Evolutionary conservation across 164 flowering plant genomes (phyloP).

Genomic region (Platanus orientalis): DNA sequence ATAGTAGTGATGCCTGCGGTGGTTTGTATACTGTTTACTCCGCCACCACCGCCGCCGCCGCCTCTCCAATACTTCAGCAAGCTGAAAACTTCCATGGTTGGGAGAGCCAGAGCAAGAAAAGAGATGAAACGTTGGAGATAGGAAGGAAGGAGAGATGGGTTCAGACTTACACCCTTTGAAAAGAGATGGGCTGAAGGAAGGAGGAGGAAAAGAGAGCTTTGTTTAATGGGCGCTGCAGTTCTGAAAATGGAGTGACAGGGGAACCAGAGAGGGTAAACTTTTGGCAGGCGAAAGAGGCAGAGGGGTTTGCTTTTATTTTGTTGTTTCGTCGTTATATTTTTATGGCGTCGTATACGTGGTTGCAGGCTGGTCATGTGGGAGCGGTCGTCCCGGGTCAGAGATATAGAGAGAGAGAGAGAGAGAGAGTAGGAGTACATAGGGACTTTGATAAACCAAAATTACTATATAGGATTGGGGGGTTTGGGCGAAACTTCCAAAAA

Average conservation of each 20-base stretch:
- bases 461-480: background rate
- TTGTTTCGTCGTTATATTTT: conserved; percentile 3
- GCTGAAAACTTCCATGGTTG: conserved; percentile 92
- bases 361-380: conserved; percentile 33
- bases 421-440: background rate
- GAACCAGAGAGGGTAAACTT: conserved; percentile 8
- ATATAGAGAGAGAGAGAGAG: conserved; percentile 3
- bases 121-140: too few relatives aligned
- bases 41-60: conserved; percentile 18
- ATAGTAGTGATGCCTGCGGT: conserved; percentile 20
- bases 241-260: conserved; percentile 20
- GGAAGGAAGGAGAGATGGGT: background rate
- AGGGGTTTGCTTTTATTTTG: conserved; percentile 9
- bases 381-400: conserved; percentile 10
- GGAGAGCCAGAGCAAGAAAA: conserved; percentile 73
- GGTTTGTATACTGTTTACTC: conserved; percentile 6
- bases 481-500: conserved; percentile 6
- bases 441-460: background rate
- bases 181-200: background rate
- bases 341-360: conserved; percentile 4
- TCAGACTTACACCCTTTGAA: background rate
- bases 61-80: conserved; percentile 82
- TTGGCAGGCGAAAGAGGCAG: conserved; percentile 8
- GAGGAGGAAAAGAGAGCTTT: conserved; percentile 5
- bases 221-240: conserved; percentile 7